Base-by-base conservation (phyloP, 441 rosid genomes). In the Biscutella auriculata region DNA sequence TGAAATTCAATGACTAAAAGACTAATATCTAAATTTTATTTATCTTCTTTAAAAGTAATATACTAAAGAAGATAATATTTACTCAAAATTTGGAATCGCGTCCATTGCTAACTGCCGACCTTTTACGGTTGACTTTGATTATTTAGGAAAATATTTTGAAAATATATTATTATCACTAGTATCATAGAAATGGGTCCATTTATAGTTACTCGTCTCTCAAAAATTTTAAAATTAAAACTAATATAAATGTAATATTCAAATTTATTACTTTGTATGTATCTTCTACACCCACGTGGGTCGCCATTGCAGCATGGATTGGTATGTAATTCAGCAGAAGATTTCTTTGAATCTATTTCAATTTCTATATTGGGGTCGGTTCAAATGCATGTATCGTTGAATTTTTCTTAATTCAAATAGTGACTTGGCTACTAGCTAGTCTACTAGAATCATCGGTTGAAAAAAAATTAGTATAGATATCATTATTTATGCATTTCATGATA, bases 261-360 rank as follows among this genome's bases (percentile, higher is more conserved):
- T 42, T 67, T 54, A 60, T 47, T 48, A 46, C 28, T 13, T 43
- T 67, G 67, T 57, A 49, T 62, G 49, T 21, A 49, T 56, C 41
- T 25, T 49, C 50, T 45, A 25, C 3, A 35, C 4, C 54, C 60
- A 57, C 73, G 56, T 62, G 73, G 73, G 55, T 62, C 60, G 56
- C 60, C 73, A 21, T 15, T 29, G 12, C 68, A n/a, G 11, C 64
- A 68, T 41, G 28, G 15, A 39, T 41, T 49, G 43, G 36, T 19
- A 49, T 30, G 25, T 47, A 13, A 13, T 41, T 10, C 39, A 35
- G 0, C 8, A 25, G 11, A 14, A 43, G 14, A 8, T 33, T 43
- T 37, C 17, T 30, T 14, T 61, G 33, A 61, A 39, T 50, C 50
- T 12, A 21, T 40, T 50, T 40, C 33, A 21, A 21, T 50, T 25